Conservation (phyloP, 106 monocot species). For the Platanthera guangdongensis region DNA sequence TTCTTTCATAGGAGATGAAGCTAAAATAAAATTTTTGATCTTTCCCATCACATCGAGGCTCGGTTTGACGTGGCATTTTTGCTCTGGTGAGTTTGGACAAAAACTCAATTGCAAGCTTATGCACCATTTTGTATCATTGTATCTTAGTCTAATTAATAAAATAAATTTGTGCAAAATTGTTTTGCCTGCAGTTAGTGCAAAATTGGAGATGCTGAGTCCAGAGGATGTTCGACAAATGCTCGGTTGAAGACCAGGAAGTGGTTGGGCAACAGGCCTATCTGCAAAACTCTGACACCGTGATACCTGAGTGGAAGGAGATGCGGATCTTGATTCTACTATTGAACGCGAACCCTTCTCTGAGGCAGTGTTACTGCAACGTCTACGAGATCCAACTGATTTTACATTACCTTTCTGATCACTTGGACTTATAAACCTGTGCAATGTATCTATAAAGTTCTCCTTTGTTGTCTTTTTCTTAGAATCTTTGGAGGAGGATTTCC, state of each 20-base stretch:
- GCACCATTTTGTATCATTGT: no score
- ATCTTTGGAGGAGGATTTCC: slow-evolving; percentile 89
- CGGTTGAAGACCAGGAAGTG: slow-evolving; percentile 52
- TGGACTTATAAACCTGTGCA: slow-evolving; percentile 66
- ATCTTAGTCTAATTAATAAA: no score
- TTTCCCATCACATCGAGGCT: no score
- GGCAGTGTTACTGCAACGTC: slow-evolving; percentile 28
- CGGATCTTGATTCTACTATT: slow-evolving; percentile 63
- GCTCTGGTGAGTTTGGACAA: no score
- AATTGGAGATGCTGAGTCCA: slow-evolving; percentile 39
- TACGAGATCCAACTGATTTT: slow-evolving; percentile 38
- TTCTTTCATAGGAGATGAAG: no score
- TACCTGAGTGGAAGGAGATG: slow-evolving; percentile 73
- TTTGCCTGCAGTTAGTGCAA: no score
- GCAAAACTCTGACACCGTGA: slow-evolving; percentile 90
- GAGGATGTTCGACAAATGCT: slow-evolving; percentile 37
- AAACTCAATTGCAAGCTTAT: no score
- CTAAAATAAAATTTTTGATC: no score
- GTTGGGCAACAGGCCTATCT: slow-evolving; percentile 69
- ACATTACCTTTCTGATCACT: slow-evolving; percentile 48
- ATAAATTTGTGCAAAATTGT: no score
- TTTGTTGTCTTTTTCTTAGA: slow-evolving; percentile 72
- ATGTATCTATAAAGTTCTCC: slow-evolving; percentile 71
- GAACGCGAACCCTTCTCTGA: slow-evolving; percentile 65
- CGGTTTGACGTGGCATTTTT: no score